phyloP scores from a whole-genome alignment of 257 asterid species.

The Orobanche coerulescens region DNA sequence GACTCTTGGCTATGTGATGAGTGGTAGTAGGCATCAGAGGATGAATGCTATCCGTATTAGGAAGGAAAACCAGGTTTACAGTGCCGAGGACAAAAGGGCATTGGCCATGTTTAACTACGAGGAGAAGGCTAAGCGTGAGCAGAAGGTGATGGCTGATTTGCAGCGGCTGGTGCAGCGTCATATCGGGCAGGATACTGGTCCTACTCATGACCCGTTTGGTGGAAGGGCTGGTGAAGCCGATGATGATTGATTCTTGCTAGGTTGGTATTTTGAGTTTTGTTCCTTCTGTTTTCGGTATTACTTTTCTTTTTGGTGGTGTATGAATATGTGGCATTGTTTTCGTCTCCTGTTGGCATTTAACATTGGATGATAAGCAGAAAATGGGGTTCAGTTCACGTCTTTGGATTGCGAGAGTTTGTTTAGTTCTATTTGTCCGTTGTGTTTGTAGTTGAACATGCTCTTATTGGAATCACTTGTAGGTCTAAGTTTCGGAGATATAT shows the following conservation, averaged over 20 bases:
- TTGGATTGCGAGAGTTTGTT: neutral
- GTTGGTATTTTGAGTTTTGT: conserved; percentile 11
- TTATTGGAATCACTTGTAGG: neutral
- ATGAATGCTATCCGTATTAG: conserved; percentile 99
- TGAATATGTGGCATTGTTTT: conserved; percentile 6
- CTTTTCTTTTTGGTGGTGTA: conserved; percentile 14
- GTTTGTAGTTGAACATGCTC: neutral
- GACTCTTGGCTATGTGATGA: conserved; percentile 94
- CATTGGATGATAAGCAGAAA: conserved; percentile 8
- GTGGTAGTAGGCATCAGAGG: conserved; percentile 99
- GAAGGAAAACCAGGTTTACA: conserved; percentile 94
- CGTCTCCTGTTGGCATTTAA: neutral
- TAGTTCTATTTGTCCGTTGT: no score
- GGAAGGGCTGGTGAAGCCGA: conserved; percentile 52
- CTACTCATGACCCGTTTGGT: conserved; percentile 82
- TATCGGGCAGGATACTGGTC: conserved; percentile 79
- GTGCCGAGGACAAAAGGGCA: conserved; percentile 97
- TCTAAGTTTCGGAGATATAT: neutral
- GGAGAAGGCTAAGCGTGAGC: conserved; percentile 96
- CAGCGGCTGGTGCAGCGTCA: conserved; percentile 95
- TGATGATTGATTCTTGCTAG: conserved; percentile 36
- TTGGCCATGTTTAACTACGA: conserved; percentile 96
- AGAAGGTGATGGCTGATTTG: conserved; percentile 97
- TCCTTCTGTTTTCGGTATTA: neutral
- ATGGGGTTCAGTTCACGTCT: neutral